Evolutionary conservation across 1,284 basidiomycete species (phyloP).

Genomic region (Trametes hirsuta): DNA sequence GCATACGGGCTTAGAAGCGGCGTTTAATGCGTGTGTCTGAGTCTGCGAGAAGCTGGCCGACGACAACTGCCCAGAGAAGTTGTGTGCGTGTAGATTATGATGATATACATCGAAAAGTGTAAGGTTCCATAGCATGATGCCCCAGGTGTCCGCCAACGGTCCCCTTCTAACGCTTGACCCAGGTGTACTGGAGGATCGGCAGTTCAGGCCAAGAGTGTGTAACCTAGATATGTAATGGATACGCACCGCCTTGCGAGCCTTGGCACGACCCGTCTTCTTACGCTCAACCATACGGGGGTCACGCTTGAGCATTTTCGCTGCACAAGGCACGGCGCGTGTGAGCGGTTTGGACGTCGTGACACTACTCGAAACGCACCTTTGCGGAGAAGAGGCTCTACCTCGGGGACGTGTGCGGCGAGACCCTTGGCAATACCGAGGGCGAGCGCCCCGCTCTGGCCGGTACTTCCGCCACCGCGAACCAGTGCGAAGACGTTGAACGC

Average conservation of each 20-base stretch:
- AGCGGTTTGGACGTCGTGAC: neutral
- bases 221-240: neutral
- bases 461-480: constrained; percentile 86
- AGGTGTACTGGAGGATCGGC: constrained; percentile 65
- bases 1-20: too few relatives aligned
- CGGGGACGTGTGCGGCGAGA: constrained; percentile 71
- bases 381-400: constrained; percentile 66
- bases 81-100: constrained; percentile 16
- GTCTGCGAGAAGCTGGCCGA: too few relatives aligned
- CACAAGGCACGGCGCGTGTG: neutral
- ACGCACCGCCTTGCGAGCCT: constrained; percentile 90
- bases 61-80: neutral
- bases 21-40: too few relatives aligned
- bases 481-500: constrained; percentile 93
- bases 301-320: constrained; percentile 86
- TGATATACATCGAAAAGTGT: constrained; percentile 13
- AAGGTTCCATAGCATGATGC: constrained; percentile 13
- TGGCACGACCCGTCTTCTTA: constrained; percentile 92
- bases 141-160: neutral
- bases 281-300: constrained; percentile 98
- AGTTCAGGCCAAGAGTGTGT: constrained; percentile 2
- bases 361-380: constrained; percentile 54
- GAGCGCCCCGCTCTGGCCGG: constrained; percentile 91
- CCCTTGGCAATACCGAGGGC: constrained; percentile 86
- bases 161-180: constrained; percentile 87